Percentiles rank a stretch among this genome's conserved stretches.
Evolutionary conservation across 2,329 filamentous ascomycete species (phyloP).

Genomic region (Leptodontidium sp.): DNA sequence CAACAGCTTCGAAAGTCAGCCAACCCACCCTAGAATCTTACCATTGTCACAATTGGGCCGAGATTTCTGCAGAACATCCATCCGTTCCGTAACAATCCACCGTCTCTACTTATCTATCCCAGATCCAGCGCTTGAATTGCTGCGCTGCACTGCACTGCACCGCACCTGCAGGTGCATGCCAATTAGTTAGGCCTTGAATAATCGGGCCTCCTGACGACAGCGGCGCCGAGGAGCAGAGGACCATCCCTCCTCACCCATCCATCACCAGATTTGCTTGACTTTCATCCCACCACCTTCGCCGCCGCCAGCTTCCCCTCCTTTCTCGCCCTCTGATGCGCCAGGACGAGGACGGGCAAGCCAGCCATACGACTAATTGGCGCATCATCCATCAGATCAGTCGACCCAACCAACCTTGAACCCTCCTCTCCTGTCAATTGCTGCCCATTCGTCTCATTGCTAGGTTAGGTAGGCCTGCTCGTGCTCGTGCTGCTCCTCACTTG

Average conservation of each 20-base stretch:
- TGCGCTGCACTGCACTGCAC: not conserved
- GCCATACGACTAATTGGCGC: conserved; percentile 10
- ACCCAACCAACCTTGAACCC: not conserved
- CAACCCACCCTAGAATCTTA: not conserved
- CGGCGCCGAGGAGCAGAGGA: conserved; percentile 18
- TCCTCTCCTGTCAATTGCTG: not conserved
- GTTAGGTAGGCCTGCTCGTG: too few species aligned
- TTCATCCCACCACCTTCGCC: not conserved
- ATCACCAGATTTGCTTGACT: conserved; percentile 17
- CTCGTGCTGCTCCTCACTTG: not conserved
- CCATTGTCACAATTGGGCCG: conserved; percentile 28
- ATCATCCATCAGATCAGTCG: not conserved
- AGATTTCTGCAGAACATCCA: conserved; percentile 29
- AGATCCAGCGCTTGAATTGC: conserved; percentile 12
- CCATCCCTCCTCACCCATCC: not conserved
- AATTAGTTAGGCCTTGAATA: conserved; percentile 3
- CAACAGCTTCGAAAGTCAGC: not conserved
- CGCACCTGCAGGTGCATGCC: conserved; percentile 7
- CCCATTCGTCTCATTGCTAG: too few species aligned
- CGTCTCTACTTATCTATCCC: not conserved
- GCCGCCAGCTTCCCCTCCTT: conserved; percentile 23
- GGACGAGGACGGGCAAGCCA: not conserved
- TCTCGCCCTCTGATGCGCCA: not conserved
- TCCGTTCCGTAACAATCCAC: not conserved
- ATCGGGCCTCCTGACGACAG: conserved; percentile 28